phyloP scores from a whole-genome alignment of 2,329 filamentous ascomycete genomes.

The Aspergillus tubingensis region DNA sequence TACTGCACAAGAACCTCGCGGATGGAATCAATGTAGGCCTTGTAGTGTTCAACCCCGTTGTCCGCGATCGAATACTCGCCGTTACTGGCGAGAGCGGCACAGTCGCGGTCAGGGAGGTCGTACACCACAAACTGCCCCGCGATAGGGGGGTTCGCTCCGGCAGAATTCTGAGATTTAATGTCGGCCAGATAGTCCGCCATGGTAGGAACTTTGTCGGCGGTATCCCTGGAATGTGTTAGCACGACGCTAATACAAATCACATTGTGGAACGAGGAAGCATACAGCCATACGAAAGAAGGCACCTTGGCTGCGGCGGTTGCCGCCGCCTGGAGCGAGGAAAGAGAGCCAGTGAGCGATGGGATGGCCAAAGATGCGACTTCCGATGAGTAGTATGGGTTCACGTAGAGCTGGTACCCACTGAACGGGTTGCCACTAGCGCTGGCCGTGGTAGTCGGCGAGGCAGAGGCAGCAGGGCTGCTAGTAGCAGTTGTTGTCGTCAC shows the following conservation, averaged over 20 bases:
- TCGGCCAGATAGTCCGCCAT: conserved; percentile 52
- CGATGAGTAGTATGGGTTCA: conserved; percentile 56
- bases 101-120: conserved; percentile 65
- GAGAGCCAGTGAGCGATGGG: conserved; percentile 58
- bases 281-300: conserved; percentile 58
- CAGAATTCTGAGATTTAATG: conserved; percentile 50
- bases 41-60: conserved; percentile 53
- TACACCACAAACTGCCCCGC: conserved; percentile 63
- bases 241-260: neutral
- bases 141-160: conserved; percentile 49
- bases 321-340: conserved; percentile 51
- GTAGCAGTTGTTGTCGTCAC: neutral
- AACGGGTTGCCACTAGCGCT: conserved; percentile 54
- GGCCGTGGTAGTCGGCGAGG: conserved; percentile 19
- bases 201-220: conserved; percentile 50
- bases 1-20: conserved; percentile 55
- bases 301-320: conserved; percentile 53
- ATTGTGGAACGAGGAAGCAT: conserved; percentile 13
- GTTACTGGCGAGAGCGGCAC: conserved; percentile 64
- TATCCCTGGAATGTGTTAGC: conserved; percentile 39
- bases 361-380: conserved; percentile 59
- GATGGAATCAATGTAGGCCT: conserved; percentile 59
- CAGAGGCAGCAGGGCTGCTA: neutral
- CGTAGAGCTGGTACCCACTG: conserved; percentile 53
- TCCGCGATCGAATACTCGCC: conserved; percentile 62